Conservation (phyloP, 495 filamentous ascomycete species). For the Cercophora scortea region DNA sequence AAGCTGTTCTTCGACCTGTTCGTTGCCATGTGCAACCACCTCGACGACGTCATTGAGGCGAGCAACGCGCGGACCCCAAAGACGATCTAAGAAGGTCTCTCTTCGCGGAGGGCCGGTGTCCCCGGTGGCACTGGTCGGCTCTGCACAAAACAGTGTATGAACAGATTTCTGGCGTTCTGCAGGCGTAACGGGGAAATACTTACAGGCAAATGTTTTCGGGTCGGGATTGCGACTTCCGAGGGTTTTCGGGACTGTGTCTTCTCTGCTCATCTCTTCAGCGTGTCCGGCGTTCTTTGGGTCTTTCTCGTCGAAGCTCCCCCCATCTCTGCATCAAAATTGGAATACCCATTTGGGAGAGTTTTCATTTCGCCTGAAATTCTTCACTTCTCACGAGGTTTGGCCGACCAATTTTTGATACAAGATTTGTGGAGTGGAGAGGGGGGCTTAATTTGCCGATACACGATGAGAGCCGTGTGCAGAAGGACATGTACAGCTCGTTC, state of each 20-base stretch:
- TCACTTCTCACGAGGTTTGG: constrained; percentile 46
- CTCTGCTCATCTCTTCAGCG: constrained; percentile 12
- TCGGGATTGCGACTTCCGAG: constrained; percentile 7
- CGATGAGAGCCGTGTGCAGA: constrained; percentile 14
- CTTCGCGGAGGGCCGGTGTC: background rate
- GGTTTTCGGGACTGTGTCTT: constrained; percentile 6
- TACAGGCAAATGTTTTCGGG: constrained; percentile 7
- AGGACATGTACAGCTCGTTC: constrained; percentile 13
- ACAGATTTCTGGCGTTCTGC: constrained; percentile 15
- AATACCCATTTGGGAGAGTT: constrained; percentile 39
- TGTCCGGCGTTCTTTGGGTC: constrained; percentile 26
- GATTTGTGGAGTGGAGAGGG: constrained; percentile 26
- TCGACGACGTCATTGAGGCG: constrained; percentile 76
- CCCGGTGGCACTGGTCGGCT: constrained; percentile 8
- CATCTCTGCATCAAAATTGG: constrained; percentile 37
- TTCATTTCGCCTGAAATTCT: constrained; percentile 23
- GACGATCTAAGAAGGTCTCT: constrained; percentile 33
- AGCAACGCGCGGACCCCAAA: constrained; percentile 42
- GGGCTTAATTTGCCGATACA: constrained; percentile 28
- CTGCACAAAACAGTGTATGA: constrained; percentile 7
- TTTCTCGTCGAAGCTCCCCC: constrained; percentile 30
- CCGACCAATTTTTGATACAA: constrained; percentile 35
- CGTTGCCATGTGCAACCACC: constrained; percentile 93
- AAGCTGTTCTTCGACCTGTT: constrained; percentile 96
- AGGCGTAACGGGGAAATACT: constrained; percentile 10